Percentiles rank a stretch among this genome's conserved stretches.
Conservation (phyloP, 108 stramenopile genomes). For the Aurantiochytrium sp. region DNA sequence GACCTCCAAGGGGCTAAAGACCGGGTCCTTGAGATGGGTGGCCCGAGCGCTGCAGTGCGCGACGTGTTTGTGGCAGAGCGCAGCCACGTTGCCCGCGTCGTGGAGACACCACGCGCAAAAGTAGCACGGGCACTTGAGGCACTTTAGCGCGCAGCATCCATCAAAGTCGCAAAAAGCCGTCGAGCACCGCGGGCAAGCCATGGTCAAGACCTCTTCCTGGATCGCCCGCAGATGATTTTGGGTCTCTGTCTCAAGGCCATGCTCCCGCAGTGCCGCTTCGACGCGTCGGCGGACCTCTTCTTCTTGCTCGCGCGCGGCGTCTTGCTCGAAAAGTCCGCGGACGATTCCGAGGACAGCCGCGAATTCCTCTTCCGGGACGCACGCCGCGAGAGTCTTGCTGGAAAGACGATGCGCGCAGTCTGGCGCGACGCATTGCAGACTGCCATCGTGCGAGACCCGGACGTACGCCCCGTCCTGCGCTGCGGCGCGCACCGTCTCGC, state of each 20-base stretch:
- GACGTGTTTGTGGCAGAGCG: not conserved
- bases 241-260: not conserved
- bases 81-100: not conserved
- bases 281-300: not conserved
- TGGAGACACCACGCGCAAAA: not conserved
- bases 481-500: not conserved
- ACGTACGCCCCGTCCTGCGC: not conserved
- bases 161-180: not conserved
- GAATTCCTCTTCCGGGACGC: not conserved
- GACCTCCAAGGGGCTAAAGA: too few relatives aligned
- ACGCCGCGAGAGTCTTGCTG: not conserved
- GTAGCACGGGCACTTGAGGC: not conserved
- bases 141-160: not conserved
- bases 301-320: not conserved
- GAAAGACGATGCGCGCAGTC: not conserved
- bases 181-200: not conserved
- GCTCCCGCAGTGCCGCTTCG: not conserved
- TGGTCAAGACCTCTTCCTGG: not conserved
- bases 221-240: not conserved
- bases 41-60: not conserved
- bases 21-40: too few relatives aligned
- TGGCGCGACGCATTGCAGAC: not conserved
- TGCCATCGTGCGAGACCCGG: not conserved
- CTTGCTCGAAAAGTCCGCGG: not conserved
- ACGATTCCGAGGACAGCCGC: not conserved